Conservation (phyloP, 2,329 filamentous ascomycete genomes). For the Ilyonectria mors-panacis region DNA sequence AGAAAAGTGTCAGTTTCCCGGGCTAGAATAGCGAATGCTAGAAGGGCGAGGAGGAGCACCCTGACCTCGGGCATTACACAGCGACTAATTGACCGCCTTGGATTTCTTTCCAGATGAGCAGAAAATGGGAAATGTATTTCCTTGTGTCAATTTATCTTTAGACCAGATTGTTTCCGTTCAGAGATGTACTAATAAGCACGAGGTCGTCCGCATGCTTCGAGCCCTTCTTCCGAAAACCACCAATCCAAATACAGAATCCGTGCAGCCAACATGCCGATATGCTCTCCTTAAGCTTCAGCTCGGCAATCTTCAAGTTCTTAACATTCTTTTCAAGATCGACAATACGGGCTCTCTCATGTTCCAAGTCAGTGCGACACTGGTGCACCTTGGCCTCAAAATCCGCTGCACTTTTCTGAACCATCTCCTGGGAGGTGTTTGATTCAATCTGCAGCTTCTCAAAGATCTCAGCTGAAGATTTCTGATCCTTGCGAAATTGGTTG, state of each 20-base stretch:
- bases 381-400: neutral
- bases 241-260: neutral
- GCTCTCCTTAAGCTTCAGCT: neutral
- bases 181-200: neutral
- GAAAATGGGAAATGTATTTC: neutral
- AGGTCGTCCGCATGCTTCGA: neutral
- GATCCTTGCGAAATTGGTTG: neutral
- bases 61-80: too few species aligned
- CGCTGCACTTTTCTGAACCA: neutral
- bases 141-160: neutral
- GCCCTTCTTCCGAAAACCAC: neutral
- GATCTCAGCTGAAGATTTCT: neutral
- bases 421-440: neutral
- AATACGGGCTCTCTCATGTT: neutral
- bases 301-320: neutral
- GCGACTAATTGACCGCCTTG: too few species aligned
- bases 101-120: too few species aligned
- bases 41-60: too few species aligned
- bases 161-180: neutral
- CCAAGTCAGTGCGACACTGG: neutral
- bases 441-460: conserved; percentile 1
- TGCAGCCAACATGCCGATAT: conserved; percentile 8
- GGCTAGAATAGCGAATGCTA: too few species aligned
- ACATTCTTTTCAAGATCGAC: neutral
- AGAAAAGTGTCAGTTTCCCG: too few species aligned